Base-by-base conservation (phyloP, 768 basidiomycete genomes). In the Naganishia onofrii region DNA sequence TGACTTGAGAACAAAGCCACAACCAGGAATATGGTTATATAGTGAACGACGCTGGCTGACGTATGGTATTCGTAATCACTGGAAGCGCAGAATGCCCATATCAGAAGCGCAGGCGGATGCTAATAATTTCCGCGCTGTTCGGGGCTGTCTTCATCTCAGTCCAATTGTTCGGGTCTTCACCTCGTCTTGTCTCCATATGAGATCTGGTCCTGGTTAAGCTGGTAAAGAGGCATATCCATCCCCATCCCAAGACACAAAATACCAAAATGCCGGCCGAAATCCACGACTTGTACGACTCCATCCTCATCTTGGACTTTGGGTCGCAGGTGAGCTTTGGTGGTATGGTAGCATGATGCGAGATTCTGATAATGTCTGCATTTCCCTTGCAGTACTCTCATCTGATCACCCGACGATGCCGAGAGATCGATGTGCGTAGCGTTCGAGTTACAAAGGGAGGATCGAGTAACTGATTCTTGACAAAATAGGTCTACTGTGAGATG, bases 241-340 rank as follows among this genome's bases (percentile, higher is more conserved):
- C 60, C 42, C 60, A 44, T 21, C 34, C n/a, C 57, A 58, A 19
- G 7, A 31, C 23, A 51, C 46, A 5, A 34, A 6, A 19, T 23
- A 21, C 34, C 53, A 70, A 44, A 29, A 72, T 72, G 72, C 66
- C 73, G 0, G 76, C 79, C 34, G 91, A 92, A 80, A 96, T 96
- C 75, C 92, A 95, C 82, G 89, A 92, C 81, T 88, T 93, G 74
- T 97, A 95, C 79, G 93, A 97, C 78, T 94, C 94, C 28, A 88
- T 98, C 73, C 88, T 97, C 52, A 96, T 98, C 76, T 84, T 98
- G 38, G 95, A 98, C 82, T 98, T 98, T 82, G 95, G 95, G 66
- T 96, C 93, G 12, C 94, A 93, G 86, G 93, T 95, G 64, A 54
- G 75, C 73, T 26, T 12, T 42, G 10, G 21, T 46, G 63, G 28